These are phyloP conservation scores for Solanum tarapatanum DNA, from an alignment of 257 asterid genomes.

Conservation along the genomic window DNA sequence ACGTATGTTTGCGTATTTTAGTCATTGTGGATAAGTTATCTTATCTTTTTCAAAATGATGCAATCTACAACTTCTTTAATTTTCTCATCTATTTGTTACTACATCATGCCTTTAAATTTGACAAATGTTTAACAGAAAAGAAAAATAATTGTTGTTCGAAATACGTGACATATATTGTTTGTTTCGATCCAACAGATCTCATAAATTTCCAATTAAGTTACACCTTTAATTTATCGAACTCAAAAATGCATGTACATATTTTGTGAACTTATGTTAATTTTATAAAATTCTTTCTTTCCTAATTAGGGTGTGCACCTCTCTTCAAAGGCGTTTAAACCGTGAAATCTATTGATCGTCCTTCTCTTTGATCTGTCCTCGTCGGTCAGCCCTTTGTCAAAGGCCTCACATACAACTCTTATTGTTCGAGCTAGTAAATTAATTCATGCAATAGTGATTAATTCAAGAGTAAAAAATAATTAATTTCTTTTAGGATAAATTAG, in stretches of 20 bases:
- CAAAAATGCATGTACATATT: not conserved
- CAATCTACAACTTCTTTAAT: not conserved
- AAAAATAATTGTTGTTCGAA: not conserved
- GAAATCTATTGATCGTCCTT: not conserved
- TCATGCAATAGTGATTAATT: not conserved
- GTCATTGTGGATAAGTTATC: not conserved
- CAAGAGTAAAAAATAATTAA: not conserved
- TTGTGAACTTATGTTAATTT: not conserved
- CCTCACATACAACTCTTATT: not conserved
- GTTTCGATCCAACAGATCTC: not conserved
- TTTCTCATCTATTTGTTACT: not conserved
- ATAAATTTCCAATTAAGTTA: not conserved
- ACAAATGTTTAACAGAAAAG: not conserved
- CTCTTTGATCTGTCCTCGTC: not conserved
- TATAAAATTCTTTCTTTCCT: not conserved
- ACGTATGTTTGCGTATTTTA: not conserved
- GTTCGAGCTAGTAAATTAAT: not conserved
- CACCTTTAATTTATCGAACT: not conserved
- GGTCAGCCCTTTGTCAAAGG: not conserved
- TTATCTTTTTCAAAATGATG: not conserved
- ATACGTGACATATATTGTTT: not conserved
- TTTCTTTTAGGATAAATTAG: not conserved
- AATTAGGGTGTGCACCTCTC: not conserved
- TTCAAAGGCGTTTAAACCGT: not conserved
- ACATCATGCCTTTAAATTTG: not conserved